Base-by-base conservation (phyloP, 495 filamentous ascomycete species). In the Cryomyces antarcticus region DNA sequence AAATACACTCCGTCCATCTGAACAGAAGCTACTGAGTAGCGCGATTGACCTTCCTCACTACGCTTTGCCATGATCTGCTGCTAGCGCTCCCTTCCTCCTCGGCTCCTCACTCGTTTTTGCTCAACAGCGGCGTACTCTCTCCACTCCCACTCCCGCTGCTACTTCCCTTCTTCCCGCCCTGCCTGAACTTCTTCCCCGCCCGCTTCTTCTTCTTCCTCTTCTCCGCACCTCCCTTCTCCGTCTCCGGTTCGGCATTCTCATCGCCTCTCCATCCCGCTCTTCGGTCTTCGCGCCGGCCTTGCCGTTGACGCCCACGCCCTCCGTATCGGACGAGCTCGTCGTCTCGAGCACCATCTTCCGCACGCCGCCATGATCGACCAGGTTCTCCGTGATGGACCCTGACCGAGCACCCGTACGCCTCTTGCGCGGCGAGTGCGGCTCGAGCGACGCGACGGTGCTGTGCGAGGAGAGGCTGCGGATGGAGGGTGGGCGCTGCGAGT, bases 351-450 rank as follows among this genome's bases (percentile, higher is more conserved):
- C 75, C 7, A 89, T 73, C 62, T 94, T 94, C 36, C 78, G 76
- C 30, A 92, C 69, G 2, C 85, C 85, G 37, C 80, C 78, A 7
- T 79, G 66, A 55, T 93, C 82, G 33, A 92, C 63, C 13, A 86
- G 69, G 52, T 86, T 85, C 59, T 93, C 84, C 0, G 83, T 88
- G 52, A 94, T 93, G 57, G 78, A 86, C 7, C 86, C 86, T 50
- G 79, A 86, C 31, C 83, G 73, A 0, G 80, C 79, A 31, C 69
- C 65, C 7, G 68, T 67, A 38, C 65, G 64, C 41, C 55, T 57
- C 30, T 50, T 45, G 17, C 17, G 17, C 17, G 17, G 17, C 2
- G 17, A 24, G 17, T 24, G 17, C 17, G 17, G 17, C 17, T 24
- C 17, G 17, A 24, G 17, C 5, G 49, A 47, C 12, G 45, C 28